Percentiles rank a stretch among this genome's conserved stretches.
Conservation (phyloP, 352 stramenopile genomes). For the Globisporangium irregulare region DNA sequence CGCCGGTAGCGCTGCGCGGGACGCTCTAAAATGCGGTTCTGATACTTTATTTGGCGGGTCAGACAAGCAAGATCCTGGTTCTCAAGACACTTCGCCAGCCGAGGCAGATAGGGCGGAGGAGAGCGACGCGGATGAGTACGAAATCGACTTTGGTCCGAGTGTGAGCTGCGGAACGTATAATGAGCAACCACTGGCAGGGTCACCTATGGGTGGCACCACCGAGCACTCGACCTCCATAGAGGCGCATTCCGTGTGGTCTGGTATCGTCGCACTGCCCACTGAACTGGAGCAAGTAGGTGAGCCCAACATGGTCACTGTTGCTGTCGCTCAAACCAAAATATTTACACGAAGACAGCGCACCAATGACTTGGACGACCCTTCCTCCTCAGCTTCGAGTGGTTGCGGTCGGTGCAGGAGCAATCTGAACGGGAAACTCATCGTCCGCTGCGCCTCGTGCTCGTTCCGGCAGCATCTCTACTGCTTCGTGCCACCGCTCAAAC, state of each 20-base stretch:
- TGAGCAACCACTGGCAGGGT: background rate
- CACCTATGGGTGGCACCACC: too few species aligned
- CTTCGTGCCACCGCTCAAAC: conserved; percentile 55
- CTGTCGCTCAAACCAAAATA: background rate
- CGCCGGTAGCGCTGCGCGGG: background rate
- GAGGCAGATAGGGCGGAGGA: background rate
- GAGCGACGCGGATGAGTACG: background rate
- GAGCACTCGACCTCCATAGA: background rate
- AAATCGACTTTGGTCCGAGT: background rate
- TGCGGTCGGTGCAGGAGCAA: conserved; percentile 64
- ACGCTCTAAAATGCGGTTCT: background rate
- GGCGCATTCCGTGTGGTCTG: background rate
- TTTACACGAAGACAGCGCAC: background rate
- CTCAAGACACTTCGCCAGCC: background rate
- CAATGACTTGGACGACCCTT: background rate
- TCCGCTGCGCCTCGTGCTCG: conserved; percentile 38
- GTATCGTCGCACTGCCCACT: background rate
- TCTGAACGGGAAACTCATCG: conserved; percentile 63
- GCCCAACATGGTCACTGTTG: background rate
- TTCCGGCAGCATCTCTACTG: conserved; percentile 71
- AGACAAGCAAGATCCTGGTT: background rate
- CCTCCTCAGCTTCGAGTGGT: background rate
- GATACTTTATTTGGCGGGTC: background rate
- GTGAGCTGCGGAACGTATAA: background rate
- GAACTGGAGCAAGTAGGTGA: background rate